phyloP scores from a whole-genome alignment of 768 basidiomycete species.

The Lentinula detonsa region DNA sequence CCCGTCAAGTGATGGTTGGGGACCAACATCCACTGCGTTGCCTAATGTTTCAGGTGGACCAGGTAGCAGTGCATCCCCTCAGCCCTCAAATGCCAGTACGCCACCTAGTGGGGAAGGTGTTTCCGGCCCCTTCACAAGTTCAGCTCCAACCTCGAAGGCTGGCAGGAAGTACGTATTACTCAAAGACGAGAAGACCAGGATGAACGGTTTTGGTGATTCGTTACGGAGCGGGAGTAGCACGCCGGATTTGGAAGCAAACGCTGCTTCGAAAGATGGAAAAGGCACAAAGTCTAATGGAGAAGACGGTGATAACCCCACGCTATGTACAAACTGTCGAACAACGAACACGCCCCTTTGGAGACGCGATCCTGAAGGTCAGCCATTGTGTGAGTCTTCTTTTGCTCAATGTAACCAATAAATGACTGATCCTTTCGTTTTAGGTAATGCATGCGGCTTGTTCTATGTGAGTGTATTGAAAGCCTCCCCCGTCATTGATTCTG shows the following conservation, averaged over 20 bases:
- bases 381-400: constrained; percentile 58
- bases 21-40: constrained; percentile 11
- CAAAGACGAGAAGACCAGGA: constrained; percentile 47
- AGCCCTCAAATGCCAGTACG: constrained; percentile 70
- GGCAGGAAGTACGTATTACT: constrained; percentile 61
- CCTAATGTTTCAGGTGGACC: constrained; percentile 25
- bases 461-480: constrained; percentile 52
- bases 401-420: constrained; percentile 10
- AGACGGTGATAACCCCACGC: constrained; percentile 66
- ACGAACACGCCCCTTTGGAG: constrained; percentile 94
- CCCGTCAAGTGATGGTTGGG: constrained; percentile 81
- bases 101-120: constrained; percentile 56
- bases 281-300: constrained; percentile 46
- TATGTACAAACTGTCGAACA: constrained; percentile 93
- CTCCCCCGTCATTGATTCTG: constrained; percentile 2
- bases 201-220: constrained; percentile 31
- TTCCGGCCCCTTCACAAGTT: constrained; percentile 18
- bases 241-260: constrained; percentile 45
- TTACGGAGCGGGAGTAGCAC: constrained; percentile 51
- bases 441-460: constrained; percentile 91
- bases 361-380: constrained; percentile 88
- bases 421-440: constrained; percentile 26
- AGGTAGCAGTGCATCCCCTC: constrained; percentile 71
- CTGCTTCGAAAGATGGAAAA: constrained; percentile 19
- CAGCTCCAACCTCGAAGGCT: constrained; percentile 16